These are phyloP conservation scores for Kernera saxatilis DNA, from an alignment of 345 rosid genomes.

Conservation along the genomic window DNA sequence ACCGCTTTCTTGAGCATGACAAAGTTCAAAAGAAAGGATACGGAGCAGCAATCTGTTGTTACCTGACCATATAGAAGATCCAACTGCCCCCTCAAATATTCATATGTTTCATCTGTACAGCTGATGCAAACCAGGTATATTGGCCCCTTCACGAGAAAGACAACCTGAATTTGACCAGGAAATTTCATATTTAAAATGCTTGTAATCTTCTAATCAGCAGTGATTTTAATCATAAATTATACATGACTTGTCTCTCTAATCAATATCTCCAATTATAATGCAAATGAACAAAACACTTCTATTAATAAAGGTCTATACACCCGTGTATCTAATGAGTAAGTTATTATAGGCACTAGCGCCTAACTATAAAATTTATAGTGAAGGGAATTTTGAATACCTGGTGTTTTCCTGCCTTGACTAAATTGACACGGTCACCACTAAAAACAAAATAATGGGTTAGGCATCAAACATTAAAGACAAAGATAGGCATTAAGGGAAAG, in stretches of 20 bases:
- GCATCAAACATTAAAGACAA: neutral
- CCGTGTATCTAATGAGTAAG: neutral
- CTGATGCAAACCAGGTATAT: constrained; percentile 96
- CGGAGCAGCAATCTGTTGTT: constrained; percentile 13
- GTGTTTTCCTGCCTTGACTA: constrained; percentile 87
- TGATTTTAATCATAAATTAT: neutral
- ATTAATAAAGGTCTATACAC: neutral
- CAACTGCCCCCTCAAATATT: constrained; percentile 74
- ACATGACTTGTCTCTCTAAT: neutral
- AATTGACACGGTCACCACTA: constrained; percentile 76
- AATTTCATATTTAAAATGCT: neutral
- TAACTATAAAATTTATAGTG: neutral
- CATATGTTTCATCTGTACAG: constrained; percentile 94
- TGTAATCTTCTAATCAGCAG: neutral
- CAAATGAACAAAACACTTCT: neutral
- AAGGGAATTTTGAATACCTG: constrained; percentile 45
- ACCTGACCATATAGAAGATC: constrained; percentile 99
- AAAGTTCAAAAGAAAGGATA: neutral
- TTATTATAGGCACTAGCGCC: neutral
- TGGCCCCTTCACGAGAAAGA: constrained; percentile 97
- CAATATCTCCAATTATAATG: neutral
- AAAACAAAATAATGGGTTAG: constrained; percentile 25
- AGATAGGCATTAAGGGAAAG: neutral
- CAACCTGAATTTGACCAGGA: constrained; percentile 52
- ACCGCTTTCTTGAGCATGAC: neutral